Evolutionary conservation across 352 stramenopile genomes (phyloP), one percentile per base, ranked within the genome.

Genomic region (Phytophthora ohioensis): DNA sequence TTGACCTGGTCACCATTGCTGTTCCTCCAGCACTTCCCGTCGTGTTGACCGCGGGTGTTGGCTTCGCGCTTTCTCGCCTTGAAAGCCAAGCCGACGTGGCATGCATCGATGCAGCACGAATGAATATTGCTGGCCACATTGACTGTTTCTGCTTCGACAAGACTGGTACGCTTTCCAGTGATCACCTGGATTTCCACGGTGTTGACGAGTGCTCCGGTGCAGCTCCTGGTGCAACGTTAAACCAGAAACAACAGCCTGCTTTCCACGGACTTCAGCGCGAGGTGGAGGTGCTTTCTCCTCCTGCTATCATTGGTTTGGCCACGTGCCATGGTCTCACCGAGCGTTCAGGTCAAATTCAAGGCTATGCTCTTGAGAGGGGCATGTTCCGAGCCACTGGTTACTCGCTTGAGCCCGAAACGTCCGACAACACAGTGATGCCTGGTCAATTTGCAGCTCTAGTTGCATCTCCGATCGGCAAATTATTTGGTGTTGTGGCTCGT

Each of bases 71-170:
- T 35, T 80, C 70, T 13, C 78, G 85, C 1, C 77, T 94, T 9
- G 63, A 82, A 43, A 51, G 62, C 3, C 67, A 65, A 3, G 83
- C 58, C 68, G 80, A 76, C 17, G 79, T 94, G 31, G 87, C 85
- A 55, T 94, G 87, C 64, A 88, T 94, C 41, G 81, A 94, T 64
- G 75, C 87, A 12, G 76, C 91, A 53, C 81, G 86, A 3, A 80
- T 94, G 67, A 93, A 92, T 63, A 64, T 92, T 27, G 78, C 80
- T 0, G 87, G 87, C 0, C 85, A 94, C 48, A 57, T 94, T 5
- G 73, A 91, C 45, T 91, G 79, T 48, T 93, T 93, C 39, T 93
- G 85, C 65, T 95, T 95, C 45, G 87, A 95, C 69, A 95, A 95
- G 77, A 95, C 87, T 5, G 87, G 87, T 1, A 95, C 87, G 9